A percentile compares a stretch with the other conserved stretches of the same genome.
These are phyloP conservation scores for Musa acuminata DNA, from an alignment of 176 grass and related monocot genomes.

Conservation along the genomic window DNA sequence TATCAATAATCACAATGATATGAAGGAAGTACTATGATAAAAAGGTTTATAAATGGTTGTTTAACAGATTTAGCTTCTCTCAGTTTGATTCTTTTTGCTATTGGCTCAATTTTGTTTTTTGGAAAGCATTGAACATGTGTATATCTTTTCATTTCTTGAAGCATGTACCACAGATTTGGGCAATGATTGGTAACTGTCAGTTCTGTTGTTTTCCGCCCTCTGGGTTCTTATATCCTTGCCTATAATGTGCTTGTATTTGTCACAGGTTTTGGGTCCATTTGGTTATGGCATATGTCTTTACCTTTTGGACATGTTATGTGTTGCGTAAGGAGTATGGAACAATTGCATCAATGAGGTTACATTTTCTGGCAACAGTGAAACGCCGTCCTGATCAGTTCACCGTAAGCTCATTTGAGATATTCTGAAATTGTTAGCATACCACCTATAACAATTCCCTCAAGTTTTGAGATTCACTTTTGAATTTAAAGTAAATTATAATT, in stretches of 20 bases:
- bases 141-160: no score
- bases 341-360: constrained; percentile 78
- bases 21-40: no score
- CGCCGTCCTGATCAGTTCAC: constrained; percentile 93
- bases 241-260: constrained; percentile 4
- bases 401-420: constrained; percentile 38
- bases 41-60: no score
- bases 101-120: no score
- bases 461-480: neutral
- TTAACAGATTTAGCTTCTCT: no score
- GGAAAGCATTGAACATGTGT: no score
- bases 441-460: neutral
- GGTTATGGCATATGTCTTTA: constrained; percentile 79
- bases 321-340: constrained; percentile 67
- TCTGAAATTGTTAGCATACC: constrained; percentile 7
- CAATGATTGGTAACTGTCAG: no score
- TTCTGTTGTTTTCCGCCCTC: no score
- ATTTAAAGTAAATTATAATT: neutral
- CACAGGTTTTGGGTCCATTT: constrained; percentile 80
- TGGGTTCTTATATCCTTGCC: neutral
- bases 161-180: no score
- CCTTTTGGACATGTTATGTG: constrained; percentile 98
- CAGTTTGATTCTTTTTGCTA: no score
- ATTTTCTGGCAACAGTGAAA: constrained; percentile 75
- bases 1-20: no score